Evolutionary conservation across 768 basidiomycete genomes (phyloP).

Genomic region (Boletus coccyginus): DNA sequence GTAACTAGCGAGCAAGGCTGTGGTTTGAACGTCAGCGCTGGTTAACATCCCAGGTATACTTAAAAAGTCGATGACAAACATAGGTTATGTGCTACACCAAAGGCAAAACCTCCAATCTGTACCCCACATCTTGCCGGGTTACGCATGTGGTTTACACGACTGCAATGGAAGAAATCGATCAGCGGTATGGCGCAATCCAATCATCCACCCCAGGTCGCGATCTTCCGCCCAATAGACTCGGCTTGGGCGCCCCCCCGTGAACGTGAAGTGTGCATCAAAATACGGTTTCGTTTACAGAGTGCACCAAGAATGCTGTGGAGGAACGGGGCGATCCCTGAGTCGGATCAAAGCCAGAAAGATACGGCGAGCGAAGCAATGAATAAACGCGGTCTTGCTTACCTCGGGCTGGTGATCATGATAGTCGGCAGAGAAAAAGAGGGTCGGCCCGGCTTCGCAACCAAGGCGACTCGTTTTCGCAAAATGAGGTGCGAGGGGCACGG

Average conservation of each 20-base stretch:
- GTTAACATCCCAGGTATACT: constrained; percentile 4
- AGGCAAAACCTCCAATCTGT: constrained; percentile 11
- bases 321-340: constrained; percentile 21
- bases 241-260: background rate
- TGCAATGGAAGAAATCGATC: constrained; percentile 15
- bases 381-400: constrained; percentile 10
- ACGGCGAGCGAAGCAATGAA: constrained; percentile 7
- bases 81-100: background rate
- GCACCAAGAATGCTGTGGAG: constrained; percentile 8
- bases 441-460: constrained; percentile 5
- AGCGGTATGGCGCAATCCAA: constrained; percentile 6
- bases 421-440: constrained; percentile 5
- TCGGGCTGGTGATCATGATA: background rate
- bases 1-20: constrained; percentile 7
- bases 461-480: constrained; percentile 9
- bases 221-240: constrained; percentile 11
- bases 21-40: constrained; percentile 8
- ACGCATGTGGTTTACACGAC: constrained; percentile 12
- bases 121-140: constrained; percentile 19
- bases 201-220: constrained; percentile 7
- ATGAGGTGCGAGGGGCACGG: constrained; percentile 11
- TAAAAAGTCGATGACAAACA: constrained; percentile 8
- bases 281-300: constrained; percentile 9
- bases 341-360: constrained; percentile 25
- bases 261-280: constrained; percentile 6